Evolutionary conservation across 306 rosid genomes (phyloP).

Genomic region (Gastrolobium villosum): DNA sequence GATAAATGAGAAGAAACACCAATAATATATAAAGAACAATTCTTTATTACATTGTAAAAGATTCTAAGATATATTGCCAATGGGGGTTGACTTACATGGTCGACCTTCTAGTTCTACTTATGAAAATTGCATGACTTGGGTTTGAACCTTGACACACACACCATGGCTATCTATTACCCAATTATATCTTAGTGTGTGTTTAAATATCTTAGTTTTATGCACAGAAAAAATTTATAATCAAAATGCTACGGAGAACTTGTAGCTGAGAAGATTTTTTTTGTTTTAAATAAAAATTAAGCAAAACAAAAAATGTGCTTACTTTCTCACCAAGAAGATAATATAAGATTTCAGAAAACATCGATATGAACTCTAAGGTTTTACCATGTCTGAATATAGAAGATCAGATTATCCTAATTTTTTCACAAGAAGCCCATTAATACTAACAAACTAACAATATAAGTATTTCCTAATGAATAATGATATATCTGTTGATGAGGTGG

Average conservation of each 20-base stretch:
- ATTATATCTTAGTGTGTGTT: background rate
- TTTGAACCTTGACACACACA: background rate
- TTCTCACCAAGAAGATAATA: background rate
- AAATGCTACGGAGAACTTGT: conserved; percentile 1
- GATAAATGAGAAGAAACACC: conserved; percentile 7
- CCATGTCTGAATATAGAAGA: background rate
- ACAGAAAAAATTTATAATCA: background rate
- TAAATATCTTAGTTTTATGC: background rate
- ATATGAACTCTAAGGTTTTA: background rate
- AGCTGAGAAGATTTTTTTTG: background rate
- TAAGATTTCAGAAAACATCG: background rate
- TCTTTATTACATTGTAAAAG: background rate
- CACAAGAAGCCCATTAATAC: background rate
- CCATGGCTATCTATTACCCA: too few relatives aligned
- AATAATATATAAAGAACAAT: background rate
- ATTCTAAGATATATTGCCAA: background rate
- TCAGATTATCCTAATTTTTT: background rate
- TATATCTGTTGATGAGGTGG: background rate
- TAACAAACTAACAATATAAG: background rate
- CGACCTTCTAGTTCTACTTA: background rate
- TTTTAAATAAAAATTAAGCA: background rate
- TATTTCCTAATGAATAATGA: background rate
- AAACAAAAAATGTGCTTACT: background rate
- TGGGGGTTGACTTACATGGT: background rate
- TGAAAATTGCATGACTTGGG: background rate